Evolutionary conservation across 2,329 filamentous ascomycete genomes (phyloP).

Genomic region (Colletotrichum eremochloae): DNA sequence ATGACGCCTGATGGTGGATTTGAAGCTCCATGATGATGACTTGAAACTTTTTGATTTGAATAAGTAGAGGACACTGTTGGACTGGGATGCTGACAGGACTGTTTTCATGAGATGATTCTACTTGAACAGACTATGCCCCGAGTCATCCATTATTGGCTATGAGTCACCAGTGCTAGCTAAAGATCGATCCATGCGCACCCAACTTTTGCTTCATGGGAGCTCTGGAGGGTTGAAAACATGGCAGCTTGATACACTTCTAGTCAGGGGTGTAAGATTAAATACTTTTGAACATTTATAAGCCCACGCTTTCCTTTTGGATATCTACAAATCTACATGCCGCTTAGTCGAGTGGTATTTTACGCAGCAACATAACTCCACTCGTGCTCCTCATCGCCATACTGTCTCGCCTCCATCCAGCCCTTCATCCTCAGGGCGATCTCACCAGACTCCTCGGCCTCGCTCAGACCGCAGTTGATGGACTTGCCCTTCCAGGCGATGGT

Average conservation of each 20-base stretch:
- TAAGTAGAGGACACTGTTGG: background rate
- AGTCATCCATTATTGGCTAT: background rate
- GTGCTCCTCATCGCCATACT: slow-evolving; percentile 94
- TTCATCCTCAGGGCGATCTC: slow-evolving; percentile 90
- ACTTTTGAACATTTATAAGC: slow-evolving; percentile 35
- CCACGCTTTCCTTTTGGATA: slow-evolving; percentile 33
- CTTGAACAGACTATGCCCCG: too few relatives aligned
- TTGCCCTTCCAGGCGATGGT: slow-evolving; percentile 90
- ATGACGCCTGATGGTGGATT: slow-evolving; percentile 11
- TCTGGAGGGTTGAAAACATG: background rate
- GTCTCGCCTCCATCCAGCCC: slow-evolving; percentile 94
- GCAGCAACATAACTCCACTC: slow-evolving; percentile 81
- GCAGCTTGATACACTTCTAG: background rate
- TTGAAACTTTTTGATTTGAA: background rate
- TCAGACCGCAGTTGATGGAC: slow-evolving; percentile 85
- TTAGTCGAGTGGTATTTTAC: slow-evolving; percentile 40
- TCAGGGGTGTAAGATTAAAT: background rate
- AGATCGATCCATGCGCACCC: background rate
- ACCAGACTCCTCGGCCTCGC: slow-evolving; percentile 86
- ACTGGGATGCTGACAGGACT: too few relatives aligned
- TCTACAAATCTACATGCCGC: slow-evolving; percentile 34
- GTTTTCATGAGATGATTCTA: background rate
- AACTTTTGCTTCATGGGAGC: background rate
- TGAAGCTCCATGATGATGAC: background rate
- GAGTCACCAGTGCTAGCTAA: background rate